Percentiles rank a stretch among this genome's conserved stretches.
Evolutionary conservation across 352 stramenopile species (phyloP).

Genomic region (Phytopythium aichiense): DNA sequence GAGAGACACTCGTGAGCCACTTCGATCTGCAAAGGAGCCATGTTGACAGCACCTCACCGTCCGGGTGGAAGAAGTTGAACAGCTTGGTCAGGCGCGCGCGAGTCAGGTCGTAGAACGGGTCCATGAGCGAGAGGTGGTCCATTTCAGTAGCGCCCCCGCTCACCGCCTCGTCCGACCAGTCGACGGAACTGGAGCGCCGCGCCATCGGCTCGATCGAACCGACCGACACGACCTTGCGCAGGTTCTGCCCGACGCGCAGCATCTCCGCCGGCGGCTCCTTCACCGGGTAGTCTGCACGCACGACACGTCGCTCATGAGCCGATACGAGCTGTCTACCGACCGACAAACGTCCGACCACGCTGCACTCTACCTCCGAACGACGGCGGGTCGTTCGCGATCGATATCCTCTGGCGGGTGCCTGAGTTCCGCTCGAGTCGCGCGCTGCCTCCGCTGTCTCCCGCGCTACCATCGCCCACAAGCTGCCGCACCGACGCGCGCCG

Average conservation of each 20-base stretch:
- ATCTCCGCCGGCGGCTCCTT: slow-evolving; percentile 15
- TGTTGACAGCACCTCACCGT: slow-evolving; percentile 28
- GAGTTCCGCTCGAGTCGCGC: not conserved
- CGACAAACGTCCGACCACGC: too few relatives aligned
- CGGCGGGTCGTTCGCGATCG: slow-evolving; percentile 1
- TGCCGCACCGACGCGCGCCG: slow-evolving; percentile 2
- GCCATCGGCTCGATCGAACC: slow-evolving; percentile 30
- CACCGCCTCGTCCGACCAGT: slow-evolving; percentile 52
- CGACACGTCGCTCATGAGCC: not conserved
- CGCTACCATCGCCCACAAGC: not conserved
- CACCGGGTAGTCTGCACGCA: slow-evolving; percentile 7
- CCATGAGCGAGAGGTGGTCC: slow-evolving; percentile 67
- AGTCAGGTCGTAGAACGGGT: slow-evolving; percentile 84
- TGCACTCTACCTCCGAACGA: slow-evolving; percentile 6
- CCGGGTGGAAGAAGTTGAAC: slow-evolving; percentile 60
- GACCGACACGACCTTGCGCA: slow-evolving; percentile 59
- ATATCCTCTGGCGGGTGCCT: not conserved
- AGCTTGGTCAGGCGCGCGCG: slow-evolving; percentile 63
- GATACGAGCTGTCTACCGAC: not conserved
- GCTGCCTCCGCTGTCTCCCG: not conserved
- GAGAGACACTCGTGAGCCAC: slow-evolving; percentile 1
- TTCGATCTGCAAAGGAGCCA: not conserved
- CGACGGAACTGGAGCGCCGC: slow-evolving; percentile 44
- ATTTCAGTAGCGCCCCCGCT: slow-evolving; percentile 20
- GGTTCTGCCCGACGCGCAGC: slow-evolving; percentile 54